A percentile compares a stretch with the other conserved stretches of the same genome.
These are phyloP conservation scores for Lodderomyces margitis DNA, from an alignment of 1,139 yeast species.

Conservation along the genomic window DNA sequence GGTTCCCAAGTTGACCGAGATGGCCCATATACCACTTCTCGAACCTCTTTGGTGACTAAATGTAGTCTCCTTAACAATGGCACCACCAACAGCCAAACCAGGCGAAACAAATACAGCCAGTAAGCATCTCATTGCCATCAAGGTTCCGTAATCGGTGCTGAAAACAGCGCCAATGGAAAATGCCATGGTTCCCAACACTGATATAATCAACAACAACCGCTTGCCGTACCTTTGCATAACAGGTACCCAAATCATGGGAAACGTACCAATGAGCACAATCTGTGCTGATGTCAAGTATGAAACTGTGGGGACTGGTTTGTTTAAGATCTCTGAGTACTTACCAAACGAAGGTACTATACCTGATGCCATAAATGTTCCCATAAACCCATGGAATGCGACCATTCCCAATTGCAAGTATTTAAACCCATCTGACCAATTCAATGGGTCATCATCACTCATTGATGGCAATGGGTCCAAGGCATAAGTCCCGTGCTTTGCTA, in stretches of 20 bases:
- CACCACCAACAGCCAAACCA: slow-evolving; percentile 20
- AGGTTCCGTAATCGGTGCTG: slow-evolving; percentile 14
- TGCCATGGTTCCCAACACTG: slow-evolving; percentile 16
- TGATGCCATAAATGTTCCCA: slow-evolving; percentile 21
- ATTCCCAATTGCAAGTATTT: slow-evolving; percentile 17
- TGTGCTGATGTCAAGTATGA: slow-evolving; percentile 19
- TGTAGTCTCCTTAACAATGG: slow-evolving; percentile 18
- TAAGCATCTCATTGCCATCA: slow-evolving; percentile 19
- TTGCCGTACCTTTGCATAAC: slow-evolving; percentile 21
- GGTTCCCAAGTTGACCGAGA: slow-evolving; percentile 20
- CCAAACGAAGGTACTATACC: slow-evolving; percentile 21
- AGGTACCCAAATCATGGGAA: slow-evolving; percentile 22
- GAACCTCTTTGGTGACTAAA: slow-evolving; percentile 22
- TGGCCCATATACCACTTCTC: slow-evolving; percentile 21
- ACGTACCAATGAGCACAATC: slow-evolving; percentile 19
- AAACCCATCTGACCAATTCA: slow-evolving; percentile 17
- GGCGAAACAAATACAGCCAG: slow-evolving; percentile 20
- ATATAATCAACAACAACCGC: slow-evolving; percentile 15
- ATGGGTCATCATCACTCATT: slow-evolving; percentile 18
- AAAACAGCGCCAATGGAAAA: slow-evolving; percentile 20
- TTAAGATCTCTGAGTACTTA: slow-evolving; percentile 13
- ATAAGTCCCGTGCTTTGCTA: slow-evolving; percentile 17
- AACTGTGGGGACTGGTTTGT: slow-evolving; percentile 15
- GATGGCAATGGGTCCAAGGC: slow-evolving; percentile 20
- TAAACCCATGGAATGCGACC: slow-evolving; percentile 21